Percentiles rank a stretch among this genome's conserved stretches.
phyloP scores from a whole-genome alignment of 352 stramenopile genomes.

The Phytophthora boehmeriae region DNA sequence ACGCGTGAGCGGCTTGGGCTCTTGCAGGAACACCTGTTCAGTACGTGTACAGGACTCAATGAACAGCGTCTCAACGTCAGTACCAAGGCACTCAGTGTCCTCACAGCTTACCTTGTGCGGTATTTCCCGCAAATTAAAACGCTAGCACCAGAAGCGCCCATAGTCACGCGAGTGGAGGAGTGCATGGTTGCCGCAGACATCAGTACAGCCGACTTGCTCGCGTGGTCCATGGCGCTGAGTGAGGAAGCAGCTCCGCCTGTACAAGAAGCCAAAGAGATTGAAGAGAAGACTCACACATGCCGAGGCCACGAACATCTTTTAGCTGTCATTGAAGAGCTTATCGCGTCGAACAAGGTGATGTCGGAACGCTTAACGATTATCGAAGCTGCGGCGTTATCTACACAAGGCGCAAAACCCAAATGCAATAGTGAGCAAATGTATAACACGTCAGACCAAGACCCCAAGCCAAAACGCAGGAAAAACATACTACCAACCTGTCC shows the following conservation, averaged over 20 bases:
- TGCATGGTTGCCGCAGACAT: background rate
- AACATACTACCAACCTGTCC: constrained; percentile 6
- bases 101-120: constrained; percentile 15
- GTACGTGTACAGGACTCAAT: constrained; percentile 5
- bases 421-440: background rate
- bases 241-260: background rate
- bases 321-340: constrained; percentile 21
- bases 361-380: background rate
- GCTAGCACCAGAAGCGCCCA: background rate
- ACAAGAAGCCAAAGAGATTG: background rate
- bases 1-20: constrained; percentile 1
- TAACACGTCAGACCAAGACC: constrained; percentile 4
- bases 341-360: constrained; percentile 4
- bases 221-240: constrained; percentile 5
- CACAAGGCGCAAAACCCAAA: background rate
- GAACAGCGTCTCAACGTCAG: constrained; percentile 12
- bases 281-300: background rate
- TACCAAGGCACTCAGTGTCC: constrained; percentile 13
- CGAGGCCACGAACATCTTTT: background rate
- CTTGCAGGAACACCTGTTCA: constrained; percentile 13
- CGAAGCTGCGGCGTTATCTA: constrained; percentile 1
- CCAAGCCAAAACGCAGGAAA: constrained; percentile 13
- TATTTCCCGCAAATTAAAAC: constrained; percentile 12
- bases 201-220: background rate
- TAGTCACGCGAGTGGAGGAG: constrained; percentile 10